Percentiles rank a stretch among this genome's conserved stretches.
Conservation (phyloP, 169 alveolate genomes). For the Blepharisma undulans region DNA sequence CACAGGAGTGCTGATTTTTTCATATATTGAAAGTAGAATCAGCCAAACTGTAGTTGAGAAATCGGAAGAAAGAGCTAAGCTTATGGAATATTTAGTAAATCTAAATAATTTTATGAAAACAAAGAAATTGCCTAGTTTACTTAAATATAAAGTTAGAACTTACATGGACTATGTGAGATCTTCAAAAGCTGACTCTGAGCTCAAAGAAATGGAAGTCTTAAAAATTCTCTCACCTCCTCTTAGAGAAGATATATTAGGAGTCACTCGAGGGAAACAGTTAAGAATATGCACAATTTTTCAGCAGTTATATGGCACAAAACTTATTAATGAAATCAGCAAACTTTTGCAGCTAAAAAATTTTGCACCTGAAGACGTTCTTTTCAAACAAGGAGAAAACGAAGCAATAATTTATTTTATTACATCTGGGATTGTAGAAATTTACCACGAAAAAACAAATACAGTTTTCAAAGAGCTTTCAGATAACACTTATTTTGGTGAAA, state of each 20-base stretch:
- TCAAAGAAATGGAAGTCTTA: conserved; percentile 56
- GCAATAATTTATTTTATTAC: neutral
- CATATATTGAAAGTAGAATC: conserved; percentile 51
- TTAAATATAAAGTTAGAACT: conserved; percentile 40
- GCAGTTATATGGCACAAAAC: conserved; percentile 26
- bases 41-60: conserved; percentile 50
- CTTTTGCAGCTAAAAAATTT: neutral
- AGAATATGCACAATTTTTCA: conserved; percentile 39
- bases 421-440: neutral
- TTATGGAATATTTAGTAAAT: conserved; percentile 33
- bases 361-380: conserved; percentile 37
- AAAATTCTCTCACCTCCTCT: conserved; percentile 47
- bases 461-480: conserved; percentile 28
- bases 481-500: conserved; percentile 63
- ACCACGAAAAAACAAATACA: conserved; percentile 32
- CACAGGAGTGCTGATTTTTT: conserved; percentile 47
- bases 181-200: conserved; percentile 42
- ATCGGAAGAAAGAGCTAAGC: conserved; percentile 42
- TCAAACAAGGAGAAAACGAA: conserved; percentile 29
- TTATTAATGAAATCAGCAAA: neutral
- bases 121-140: conserved; percentile 43
- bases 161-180: conserved; percentile 50
- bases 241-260: conserved; percentile 43
- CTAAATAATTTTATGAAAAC: conserved; percentile 45
- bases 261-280: conserved; percentile 47